These are phyloP conservation scores for Myriosclerotinia duriaeana DNA, from an alignment of 2,329 filamentous ascomycete genomes.

Conservation along the genomic window DNA sequence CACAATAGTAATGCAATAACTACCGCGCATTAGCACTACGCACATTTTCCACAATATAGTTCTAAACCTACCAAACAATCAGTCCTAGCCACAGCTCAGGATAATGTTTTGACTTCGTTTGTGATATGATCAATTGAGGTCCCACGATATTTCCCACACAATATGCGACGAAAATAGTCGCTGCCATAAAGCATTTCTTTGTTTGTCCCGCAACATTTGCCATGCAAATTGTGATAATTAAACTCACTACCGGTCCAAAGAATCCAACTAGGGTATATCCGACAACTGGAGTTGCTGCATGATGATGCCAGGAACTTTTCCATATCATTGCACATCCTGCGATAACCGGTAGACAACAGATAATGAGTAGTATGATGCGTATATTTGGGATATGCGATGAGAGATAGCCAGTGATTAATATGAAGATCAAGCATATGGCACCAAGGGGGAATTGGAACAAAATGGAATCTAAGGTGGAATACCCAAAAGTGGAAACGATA, in stretches of 20 bases:
- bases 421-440: constrained; percentile 64
- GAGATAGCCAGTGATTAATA: constrained; percentile 65
- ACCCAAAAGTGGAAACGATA: constrained; percentile 71
- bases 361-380: constrained; percentile 62
- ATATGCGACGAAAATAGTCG: constrained; percentile 72
- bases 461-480: constrained; percentile 61
- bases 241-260: constrained; percentile 62
- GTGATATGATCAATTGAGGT: constrained; percentile 67
- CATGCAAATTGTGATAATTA: constrained; percentile 58
- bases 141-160: constrained; percentile 76
- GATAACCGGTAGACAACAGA: constrained; percentile 71
- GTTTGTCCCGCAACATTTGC: constrained; percentile 74
- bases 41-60: not conserved
- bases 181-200: constrained; percentile 76
- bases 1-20: constrained; percentile 66
- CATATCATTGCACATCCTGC: constrained; percentile 74
- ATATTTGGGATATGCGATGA: constrained; percentile 60
- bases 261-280: constrained; percentile 9
- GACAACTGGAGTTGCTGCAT: constrained; percentile 65
- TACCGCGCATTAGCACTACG: constrained; percentile 36
- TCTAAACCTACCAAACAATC: constrained; percentile 53
- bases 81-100: constrained; percentile 69
- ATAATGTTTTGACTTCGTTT: constrained; percentile 66
- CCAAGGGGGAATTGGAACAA: constrained; percentile 75
- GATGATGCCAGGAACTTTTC: constrained; percentile 64